phyloP scores from a whole-genome alignment of 257 asterid species.

The Prunella vulgaris region DNA sequence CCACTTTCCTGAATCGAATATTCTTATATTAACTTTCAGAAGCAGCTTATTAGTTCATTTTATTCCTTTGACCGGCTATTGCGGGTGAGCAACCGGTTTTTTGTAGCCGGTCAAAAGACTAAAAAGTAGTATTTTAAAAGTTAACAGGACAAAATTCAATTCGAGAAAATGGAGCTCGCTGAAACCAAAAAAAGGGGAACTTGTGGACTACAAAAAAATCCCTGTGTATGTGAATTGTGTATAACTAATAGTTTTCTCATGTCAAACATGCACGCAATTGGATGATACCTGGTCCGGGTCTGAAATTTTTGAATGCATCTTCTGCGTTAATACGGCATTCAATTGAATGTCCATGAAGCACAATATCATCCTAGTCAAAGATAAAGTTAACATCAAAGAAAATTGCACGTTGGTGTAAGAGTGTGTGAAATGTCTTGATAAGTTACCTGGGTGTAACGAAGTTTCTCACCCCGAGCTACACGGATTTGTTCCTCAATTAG shows the following conservation, averaged over 20 bases:
- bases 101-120: too few species aligned
- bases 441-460: constrained; percentile 74
- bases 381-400: constrained; percentile 2
- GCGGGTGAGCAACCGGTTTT: too few species aligned
- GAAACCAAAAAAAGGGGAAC: too few species aligned
- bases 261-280: constrained; percentile 14
- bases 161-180: too few species aligned
- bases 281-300: constrained; percentile 93
- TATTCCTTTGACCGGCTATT: too few species aligned
- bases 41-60: too few species aligned
- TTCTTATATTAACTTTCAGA: too few species aligned
- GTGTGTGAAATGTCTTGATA: not conserved
- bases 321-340: constrained; percentile 99
- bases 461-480: constrained; percentile 92
- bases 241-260: not conserved
- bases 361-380: constrained; percentile 71
- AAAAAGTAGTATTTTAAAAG: too few species aligned
- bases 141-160: too few species aligned
- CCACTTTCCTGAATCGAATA: too few species aligned
- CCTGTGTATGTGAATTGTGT: too few species aligned
- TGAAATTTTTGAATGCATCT: constrained; percentile 98
- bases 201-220: too few species aligned
- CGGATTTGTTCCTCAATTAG: constrained; percentile 96
- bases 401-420: constrained; percentile 1
- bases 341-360: constrained; percentile 88